These are phyloP conservation scores for Phytophthora tentaculata DNA, from an alignment of 352 stramenopile genomes.

Conservation along the genomic window DNA sequence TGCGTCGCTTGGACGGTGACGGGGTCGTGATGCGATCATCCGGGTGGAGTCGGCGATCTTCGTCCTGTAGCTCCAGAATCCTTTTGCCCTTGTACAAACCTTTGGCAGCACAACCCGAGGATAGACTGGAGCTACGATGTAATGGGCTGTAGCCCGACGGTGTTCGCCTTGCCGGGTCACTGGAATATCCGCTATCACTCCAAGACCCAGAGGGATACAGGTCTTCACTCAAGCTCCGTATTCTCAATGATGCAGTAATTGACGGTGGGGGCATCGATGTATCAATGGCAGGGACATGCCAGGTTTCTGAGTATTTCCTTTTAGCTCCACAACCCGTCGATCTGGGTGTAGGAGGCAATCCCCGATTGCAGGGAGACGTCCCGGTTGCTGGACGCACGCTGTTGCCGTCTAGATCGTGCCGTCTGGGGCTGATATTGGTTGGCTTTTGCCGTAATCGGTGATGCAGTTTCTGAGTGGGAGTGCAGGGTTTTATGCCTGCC, in stretches of 20 bases:
- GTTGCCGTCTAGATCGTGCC: constrained; percentile 44
- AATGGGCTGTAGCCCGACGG: constrained; percentile 27
- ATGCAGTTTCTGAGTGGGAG: constrained; percentile 70
- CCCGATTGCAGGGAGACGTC: constrained; percentile 16
- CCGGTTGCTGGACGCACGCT: constrained; percentile 20
- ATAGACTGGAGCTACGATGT: constrained; percentile 49
- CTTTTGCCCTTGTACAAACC: constrained; percentile 70
- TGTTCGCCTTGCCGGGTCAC: constrained; percentile 27
- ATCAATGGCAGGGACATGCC: constrained; percentile 33
- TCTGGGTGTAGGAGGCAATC: constrained; percentile 31
- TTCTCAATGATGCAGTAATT: constrained; percentile 24
- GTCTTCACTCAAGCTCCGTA: constrained; percentile 54
- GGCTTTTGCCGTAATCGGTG: constrained; percentile 53
- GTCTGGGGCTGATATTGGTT: constrained; percentile 74
- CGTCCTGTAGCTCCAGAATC: constrained; percentile 78
- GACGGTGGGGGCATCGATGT: constrained; percentile 23
- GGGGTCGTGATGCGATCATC: constrained; percentile 50
- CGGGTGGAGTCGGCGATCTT: constrained; percentile 70
- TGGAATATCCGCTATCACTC: constrained; percentile 45
- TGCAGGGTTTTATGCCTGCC: constrained; percentile 56
- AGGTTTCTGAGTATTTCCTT: constrained; percentile 36
- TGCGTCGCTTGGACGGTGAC: constrained; percentile 66
- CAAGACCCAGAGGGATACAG: constrained; percentile 19
- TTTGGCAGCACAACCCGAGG: constrained; percentile 38
- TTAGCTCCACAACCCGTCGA: constrained; percentile 30